Conservation (phyloP, 1,139 yeast genomes). For the Tardiomyces digboiensis region DNA sequence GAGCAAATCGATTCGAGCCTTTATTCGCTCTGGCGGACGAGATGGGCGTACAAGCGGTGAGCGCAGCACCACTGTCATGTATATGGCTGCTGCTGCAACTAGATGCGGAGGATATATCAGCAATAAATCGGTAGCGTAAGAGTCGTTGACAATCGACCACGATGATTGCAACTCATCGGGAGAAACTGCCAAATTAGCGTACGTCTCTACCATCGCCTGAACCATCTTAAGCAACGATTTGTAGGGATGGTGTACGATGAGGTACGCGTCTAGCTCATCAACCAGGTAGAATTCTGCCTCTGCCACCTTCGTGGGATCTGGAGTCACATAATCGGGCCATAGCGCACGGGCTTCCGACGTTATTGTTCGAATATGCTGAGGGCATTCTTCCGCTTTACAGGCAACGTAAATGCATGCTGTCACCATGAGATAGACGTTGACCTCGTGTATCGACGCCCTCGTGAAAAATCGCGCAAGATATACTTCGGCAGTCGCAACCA, state of each 20-base stretch:
- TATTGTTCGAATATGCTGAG: slow-evolving; percentile 82
- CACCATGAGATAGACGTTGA: slow-evolving; percentile 69
- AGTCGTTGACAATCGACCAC: slow-evolving; percentile 88
- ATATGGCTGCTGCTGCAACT: slow-evolving; percentile 77
- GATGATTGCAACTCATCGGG: slow-evolving; percentile 74
- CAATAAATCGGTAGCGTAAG: slow-evolving; percentile 81
- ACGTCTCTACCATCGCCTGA: slow-evolving; percentile 32
- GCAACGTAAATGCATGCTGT: slow-evolving; percentile 86
- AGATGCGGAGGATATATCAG: slow-evolving; percentile 83
- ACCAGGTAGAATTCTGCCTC: slow-evolving; percentile 92
- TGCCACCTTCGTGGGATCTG: slow-evolving; percentile 87
- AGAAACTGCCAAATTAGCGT: slow-evolving; percentile 30
- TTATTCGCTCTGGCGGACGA: slow-evolving; percentile 23
- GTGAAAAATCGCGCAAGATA: slow-evolving; percentile 69
- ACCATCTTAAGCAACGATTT: slow-evolving; percentile 55
- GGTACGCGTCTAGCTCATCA: slow-evolving; percentile 76
- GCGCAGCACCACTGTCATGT: slow-evolving; percentile 56
- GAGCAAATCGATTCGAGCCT: slow-evolving; percentile 34
- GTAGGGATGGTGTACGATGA: slow-evolving; percentile 87
- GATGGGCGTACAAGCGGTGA: slow-evolving; percentile 22
- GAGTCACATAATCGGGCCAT: slow-evolving; percentile 95
- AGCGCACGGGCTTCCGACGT: slow-evolving; percentile 76
- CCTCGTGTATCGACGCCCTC: slow-evolving; percentile 65
- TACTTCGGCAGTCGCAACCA: slow-evolving; percentile 82
- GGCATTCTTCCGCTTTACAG: slow-evolving; percentile 91